phyloP scores from a whole-genome alignment of 495 filamentous ascomycete species.

The Penicillium coffeae region DNA sequence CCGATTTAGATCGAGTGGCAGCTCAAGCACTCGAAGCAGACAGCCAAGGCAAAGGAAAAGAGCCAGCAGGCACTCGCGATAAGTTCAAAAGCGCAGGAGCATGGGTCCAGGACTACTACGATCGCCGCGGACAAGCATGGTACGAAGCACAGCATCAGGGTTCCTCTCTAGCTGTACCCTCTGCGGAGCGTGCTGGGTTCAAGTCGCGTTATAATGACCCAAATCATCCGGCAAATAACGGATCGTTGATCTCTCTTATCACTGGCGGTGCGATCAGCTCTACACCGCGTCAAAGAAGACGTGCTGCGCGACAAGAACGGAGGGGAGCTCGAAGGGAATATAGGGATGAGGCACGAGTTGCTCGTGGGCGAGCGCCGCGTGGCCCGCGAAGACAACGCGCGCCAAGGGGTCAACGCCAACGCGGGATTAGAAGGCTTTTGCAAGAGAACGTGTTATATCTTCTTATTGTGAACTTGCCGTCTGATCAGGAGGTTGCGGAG shows the following conservation, averaged over 20 bases:
- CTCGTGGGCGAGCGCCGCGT: not conserved
- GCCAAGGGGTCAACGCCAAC: not conserved
- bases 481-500: not conserved
- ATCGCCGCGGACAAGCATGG: not conserved
- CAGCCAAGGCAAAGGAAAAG: not conserved
- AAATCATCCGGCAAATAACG: conserved; percentile 14
- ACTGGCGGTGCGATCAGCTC: conserved; percentile 7
- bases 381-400: not conserved
- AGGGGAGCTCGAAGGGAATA: not conserved
- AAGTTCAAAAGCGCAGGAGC: conserved; percentile 3
- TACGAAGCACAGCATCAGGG: conserved; percentile 10
- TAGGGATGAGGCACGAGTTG: not conserved
- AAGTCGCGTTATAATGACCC: conserved; percentile 16
- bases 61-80: not conserved
- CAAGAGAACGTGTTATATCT: not conserved
- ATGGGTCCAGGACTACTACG: conserved; percentile 14
- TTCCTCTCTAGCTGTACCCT: conserved; percentile 1
- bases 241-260: conserved; percentile 9
- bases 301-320: not conserved
- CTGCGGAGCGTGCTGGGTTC: not conserved
- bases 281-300: not conserved
- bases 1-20: conserved; percentile 8
- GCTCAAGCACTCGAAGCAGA: conserved; percentile 1
- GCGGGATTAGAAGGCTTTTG: not conserved
- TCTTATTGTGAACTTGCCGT: not conserved